Evolutionary conservation across 352 stramenopile species (phyloP), one percentile per base, ranked within the genome.

Genomic region (Pythium oligandrum): DNA sequence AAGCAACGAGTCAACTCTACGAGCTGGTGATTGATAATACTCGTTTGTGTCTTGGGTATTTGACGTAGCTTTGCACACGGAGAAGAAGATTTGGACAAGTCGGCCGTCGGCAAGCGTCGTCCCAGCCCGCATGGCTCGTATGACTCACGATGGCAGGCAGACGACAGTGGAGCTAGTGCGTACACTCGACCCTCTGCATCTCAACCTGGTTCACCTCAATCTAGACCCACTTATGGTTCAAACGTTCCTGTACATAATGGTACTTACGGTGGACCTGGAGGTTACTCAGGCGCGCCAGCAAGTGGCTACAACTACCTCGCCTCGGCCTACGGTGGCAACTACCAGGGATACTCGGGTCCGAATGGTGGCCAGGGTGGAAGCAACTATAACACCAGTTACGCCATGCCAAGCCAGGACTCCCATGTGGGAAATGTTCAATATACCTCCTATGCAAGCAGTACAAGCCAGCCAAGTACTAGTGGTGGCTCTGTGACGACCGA

Each of bases 51-150:
- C 17, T 26, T 26, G 17, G 17, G 9, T 31, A 38, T 31, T 44
- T 57, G 47, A 38, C 54, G 42, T 52, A 92, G 82, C 40, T 93
- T 90, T 76, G 83, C 83, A n/a, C 83, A 93, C 40, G 78, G 80
- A 40, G 71, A 90, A 44, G 64, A 87, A 40, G 78, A 93, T 49
- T 57, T 91, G 17, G 78, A 64, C 39, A 63, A 50, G 40, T 61
- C 52, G 4, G 35, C 59, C 30, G 44, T 52, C 3, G 39, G 45
- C 44, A 26, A 58, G 35, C 66, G 53, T 35, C 50, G 61, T 0
- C 26, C 44, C 4, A 60, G 47, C 17, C 40, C 53, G 17, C 53
- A 66, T 31, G 53, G 49, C 17, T 36, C 42, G 11, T 57, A 55
- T 30, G 44, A 50, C 40, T 38, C 44, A 38, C 59, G 40, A 46